phyloP scores from a whole-genome alignment of 176 grass and related monocot species.

The Urochloa ruziziensis region DNA sequence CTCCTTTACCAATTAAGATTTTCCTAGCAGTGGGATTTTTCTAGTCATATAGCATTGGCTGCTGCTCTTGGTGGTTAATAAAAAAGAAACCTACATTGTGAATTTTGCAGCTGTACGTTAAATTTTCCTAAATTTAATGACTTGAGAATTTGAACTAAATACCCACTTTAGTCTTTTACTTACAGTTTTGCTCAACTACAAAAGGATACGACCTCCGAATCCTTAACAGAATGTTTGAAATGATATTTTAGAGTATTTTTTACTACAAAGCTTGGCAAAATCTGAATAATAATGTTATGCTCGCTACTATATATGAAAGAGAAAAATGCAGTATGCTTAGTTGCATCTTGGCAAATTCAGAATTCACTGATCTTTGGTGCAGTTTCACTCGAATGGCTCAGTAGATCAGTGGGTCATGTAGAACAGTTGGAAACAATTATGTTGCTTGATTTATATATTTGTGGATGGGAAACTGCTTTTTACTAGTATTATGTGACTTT shows the following conservation, averaged over 20 bases:
- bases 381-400: neutral
- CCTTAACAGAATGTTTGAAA: neutral
- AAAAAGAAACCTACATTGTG: neutral
- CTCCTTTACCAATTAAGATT: neutral
- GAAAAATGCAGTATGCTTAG: neutral
- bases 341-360: neutral
- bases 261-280: neutral
- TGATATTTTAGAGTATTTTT: no score
- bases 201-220: neutral
- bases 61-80: neutral
- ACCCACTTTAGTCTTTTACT: neutral
- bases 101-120: neutral
- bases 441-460: neutral
- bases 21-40: neutral
- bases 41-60: neutral
- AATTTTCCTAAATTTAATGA: neutral
- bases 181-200: neutral
- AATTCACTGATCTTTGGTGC: neutral
- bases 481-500: constrained; percentile 5
- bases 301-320: neutral
- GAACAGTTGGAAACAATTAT: neutral
- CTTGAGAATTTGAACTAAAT: neutral
- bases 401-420: neutral
- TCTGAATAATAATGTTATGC: neutral
- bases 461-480: neutral